Percentiles rank a stretch among this genome's conserved stretches.
Conservation (phyloP, 2,329 filamentous ascomycete species). For the Lachnellula occidentalis region DNA sequence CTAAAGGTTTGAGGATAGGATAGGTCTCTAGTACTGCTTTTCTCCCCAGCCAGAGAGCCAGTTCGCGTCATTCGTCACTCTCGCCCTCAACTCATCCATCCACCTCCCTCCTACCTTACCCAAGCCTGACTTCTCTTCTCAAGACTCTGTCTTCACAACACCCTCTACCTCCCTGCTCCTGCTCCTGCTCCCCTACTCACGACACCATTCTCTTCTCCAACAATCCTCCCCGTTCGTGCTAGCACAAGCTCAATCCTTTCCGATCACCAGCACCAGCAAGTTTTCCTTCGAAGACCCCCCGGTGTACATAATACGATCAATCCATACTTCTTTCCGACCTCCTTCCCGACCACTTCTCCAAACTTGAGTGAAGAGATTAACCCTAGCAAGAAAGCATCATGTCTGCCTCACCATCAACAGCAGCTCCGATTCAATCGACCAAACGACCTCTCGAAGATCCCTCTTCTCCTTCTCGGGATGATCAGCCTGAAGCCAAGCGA, state of each 20-base stretch:
- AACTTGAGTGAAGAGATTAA: slow-evolving; percentile 35
- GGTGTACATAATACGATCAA: slow-evolving; percentile 74
- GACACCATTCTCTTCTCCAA: slow-evolving; percentile 30
- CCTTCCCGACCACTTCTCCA: slow-evolving; percentile 38
- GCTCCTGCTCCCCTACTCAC: slow-evolving; percentile 28
- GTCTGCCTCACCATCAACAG: slow-evolving; percentile 63
- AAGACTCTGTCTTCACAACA: slow-evolving; percentile 32
- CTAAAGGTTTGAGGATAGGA: slow-evolving; percentile 31
- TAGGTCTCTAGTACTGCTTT: slow-evolving; percentile 33
- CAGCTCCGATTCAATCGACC: slow-evolving; percentile 59
- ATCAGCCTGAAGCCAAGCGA: slow-evolving; percentile 95
- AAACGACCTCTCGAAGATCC: slow-evolving; percentile 97
- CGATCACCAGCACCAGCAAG: slow-evolving; percentile 67
- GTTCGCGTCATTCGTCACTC: slow-evolving; percentile 22
- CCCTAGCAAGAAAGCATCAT: slow-evolving; percentile 47
- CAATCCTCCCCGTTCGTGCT: slow-evolving; percentile 27
- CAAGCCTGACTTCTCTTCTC: slow-evolving; percentile 22
- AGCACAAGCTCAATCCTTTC: slow-evolving; percentile 32
- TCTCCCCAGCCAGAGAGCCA: slow-evolving; percentile 24
- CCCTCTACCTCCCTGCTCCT: slow-evolving; percentile 30
- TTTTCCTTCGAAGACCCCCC: slow-evolving; percentile 82
- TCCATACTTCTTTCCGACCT: slow-evolving; percentile 48
- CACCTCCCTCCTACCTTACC: slow-evolving; percentile 21
- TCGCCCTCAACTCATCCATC: slow-evolving; percentile 28
- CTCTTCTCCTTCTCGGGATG: slow-evolving; percentile 86